These are phyloP conservation scores for Syncephalis plumigaleata DNA, from an alignment of 371 early-diverging fungal species.

Conservation along the genomic window DNA sequence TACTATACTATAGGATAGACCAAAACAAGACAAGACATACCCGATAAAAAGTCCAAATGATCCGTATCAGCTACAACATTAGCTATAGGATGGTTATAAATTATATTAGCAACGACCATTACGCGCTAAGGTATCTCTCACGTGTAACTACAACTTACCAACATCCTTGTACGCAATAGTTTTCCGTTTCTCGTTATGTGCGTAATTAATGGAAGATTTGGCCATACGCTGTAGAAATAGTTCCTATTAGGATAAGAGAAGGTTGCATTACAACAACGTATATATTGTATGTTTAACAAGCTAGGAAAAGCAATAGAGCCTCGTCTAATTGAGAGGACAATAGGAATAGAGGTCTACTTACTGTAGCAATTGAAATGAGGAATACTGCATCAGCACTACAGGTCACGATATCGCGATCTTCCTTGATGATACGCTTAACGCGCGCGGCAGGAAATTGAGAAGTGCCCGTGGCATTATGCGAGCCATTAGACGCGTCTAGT, in stretches of 20 bases:
- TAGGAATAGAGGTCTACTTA: conserved; percentile 10
- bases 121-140: too few relatives aligned
- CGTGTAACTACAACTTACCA: conserved; percentile 17
- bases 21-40: background rate
- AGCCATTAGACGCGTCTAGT: conserved; percentile 4
- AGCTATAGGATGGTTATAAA: too few relatives aligned
- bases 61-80: conserved; percentile 1
- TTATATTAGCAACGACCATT: too few relatives aligned
- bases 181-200: conserved; percentile 49
- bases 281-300: too few relatives aligned
- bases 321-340: too few relatives aligned
- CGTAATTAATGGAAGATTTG: conserved; percentile 35
- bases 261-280: background rate
- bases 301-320: too few relatives aligned
- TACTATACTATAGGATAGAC: background rate
- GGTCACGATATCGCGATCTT: conserved; percentile 53
- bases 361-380: conserved; percentile 56
- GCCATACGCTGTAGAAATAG: conserved; percentile 58
- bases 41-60: conserved; percentile 1
- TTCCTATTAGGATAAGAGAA: too few relatives aligned
- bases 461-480: conserved; percentile 21
- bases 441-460: conserved; percentile 52
- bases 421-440: conserved; percentile 65
- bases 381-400: conserved; percentile 60
- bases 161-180: conserved; percentile 59